phyloP scores from a whole-genome alignment of 495 filamentous ascomycete genomes.

The Pseudotulostoma volvatum region DNA sequence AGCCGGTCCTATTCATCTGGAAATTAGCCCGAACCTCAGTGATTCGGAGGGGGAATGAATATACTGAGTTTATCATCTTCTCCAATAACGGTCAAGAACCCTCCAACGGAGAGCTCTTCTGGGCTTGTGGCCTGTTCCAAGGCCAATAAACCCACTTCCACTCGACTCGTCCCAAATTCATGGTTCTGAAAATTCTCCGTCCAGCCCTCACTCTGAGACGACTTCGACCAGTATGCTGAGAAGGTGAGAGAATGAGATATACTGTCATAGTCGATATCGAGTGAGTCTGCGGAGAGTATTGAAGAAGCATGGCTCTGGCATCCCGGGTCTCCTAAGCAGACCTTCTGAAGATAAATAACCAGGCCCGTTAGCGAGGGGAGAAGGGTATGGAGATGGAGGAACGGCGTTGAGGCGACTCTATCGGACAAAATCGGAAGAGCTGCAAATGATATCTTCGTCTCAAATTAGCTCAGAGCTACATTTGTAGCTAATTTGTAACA shows the following conservation, averaged over 20 bases:
- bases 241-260: constrained; percentile 47
- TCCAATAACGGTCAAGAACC: constrained; percentile 64
- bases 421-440: constrained; percentile 41
- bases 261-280: constrained; percentile 68
- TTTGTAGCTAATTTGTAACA: no score
- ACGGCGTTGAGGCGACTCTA: constrained; percentile 46
- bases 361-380: constrained; percentile 41
- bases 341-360: constrained; percentile 37
- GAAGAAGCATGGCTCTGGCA: constrained; percentile 22
- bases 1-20: constrained; percentile 42
- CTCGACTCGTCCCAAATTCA: constrained; percentile 22
- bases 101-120: constrained; percentile 61
- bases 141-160: constrained; percentile 74
- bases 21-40: no score
- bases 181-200: constrained; percentile 28
- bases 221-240: constrained; percentile 41
- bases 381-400: constrained; percentile 51
- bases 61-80: constrained; percentile 52
- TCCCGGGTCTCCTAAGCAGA: constrained; percentile 31
- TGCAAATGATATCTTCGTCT: constrained; percentile 49
- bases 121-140: constrained; percentile 45
- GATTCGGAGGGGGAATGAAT: constrained; percentile 11
- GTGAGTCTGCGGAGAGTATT: constrained; percentile 37
- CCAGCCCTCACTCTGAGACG: constrained; percentile 24
- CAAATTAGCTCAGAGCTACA: constrained; percentile 3